Conservation (phyloP, 495 filamentous ascomycete genomes). For the Xylaria intraflava region DNA sequence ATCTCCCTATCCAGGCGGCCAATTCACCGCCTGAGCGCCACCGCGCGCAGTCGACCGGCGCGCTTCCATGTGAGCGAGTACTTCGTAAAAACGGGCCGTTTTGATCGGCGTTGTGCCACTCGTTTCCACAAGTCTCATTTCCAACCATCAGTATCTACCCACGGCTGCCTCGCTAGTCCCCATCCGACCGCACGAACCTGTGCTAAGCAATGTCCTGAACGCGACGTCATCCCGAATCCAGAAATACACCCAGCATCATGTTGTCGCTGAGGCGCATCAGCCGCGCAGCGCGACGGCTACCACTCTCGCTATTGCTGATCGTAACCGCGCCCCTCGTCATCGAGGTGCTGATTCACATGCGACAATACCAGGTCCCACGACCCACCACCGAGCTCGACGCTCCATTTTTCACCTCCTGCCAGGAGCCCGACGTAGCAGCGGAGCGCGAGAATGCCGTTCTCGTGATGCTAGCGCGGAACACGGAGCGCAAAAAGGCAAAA, state of each 20-base stretch:
- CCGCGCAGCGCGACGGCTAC: slow-evolving; percentile 27
- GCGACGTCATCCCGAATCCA: slow-evolving; percentile 5
- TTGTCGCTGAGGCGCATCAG: slow-evolving; percentile 25
- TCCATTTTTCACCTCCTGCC: slow-evolving; percentile 39
- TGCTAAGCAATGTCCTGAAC: slow-evolving; percentile 18
- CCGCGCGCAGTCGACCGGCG: no score
- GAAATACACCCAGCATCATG: slow-evolving; percentile 16
- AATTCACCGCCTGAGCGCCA: no score
- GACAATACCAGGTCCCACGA: slow-evolving; percentile 21
- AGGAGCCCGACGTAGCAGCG: slow-evolving; percentile 45
- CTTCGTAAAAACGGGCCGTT: no score
- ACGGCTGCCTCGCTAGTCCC: background rate
- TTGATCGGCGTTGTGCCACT: no score
- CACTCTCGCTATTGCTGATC: slow-evolving; percentile 22
- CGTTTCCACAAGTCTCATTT: background rate
- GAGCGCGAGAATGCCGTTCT: slow-evolving; percentile 77
- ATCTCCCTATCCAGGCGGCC: no score
- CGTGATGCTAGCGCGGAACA: slow-evolving; percentile 80
- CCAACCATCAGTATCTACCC: background rate
- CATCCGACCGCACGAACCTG: background rate
- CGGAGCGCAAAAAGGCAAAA: slow-evolving; percentile 78
- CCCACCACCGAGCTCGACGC: slow-evolving; percentile 30
- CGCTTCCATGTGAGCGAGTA: no score
- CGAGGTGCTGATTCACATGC: slow-evolving; percentile 24
- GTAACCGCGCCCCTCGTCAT: slow-evolving; percentile 22